phyloP scores from a whole-genome alignment of 495 filamentous ascomycete genomes.

The Penicillium bialowiezense region DNA sequence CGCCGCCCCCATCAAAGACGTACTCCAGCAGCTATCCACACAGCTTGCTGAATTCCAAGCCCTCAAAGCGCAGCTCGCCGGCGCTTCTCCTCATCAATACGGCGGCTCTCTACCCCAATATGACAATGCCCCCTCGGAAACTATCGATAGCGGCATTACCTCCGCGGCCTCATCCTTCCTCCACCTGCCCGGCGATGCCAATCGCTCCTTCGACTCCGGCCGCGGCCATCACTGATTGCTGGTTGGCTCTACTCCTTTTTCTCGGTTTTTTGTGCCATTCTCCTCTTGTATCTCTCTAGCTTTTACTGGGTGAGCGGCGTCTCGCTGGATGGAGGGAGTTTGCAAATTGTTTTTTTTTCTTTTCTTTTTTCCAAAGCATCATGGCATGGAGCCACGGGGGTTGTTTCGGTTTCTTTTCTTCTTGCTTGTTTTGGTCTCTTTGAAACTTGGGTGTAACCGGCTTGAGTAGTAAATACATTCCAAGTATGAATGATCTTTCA shows the following conservation, averaged over 20 bases:
- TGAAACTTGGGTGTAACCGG: slow-evolving; percentile 3
- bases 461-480: slow-evolving; percentile 12
- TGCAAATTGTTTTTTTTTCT: slow-evolving; percentile 16
- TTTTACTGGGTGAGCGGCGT: slow-evolving; percentile 19
- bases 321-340: slow-evolving; percentile 13
- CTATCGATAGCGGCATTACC: slow-evolving; percentile 20
- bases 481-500: slow-evolving; percentile 1
- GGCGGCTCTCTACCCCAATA: slow-evolving; percentile 13
- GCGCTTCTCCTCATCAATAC: slow-evolving; percentile 29
- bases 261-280: slow-evolving; percentile 6
- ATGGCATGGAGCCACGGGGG: slow-evolving; percentile 23
- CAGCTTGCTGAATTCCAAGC: slow-evolving; percentile 51
- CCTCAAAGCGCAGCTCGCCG: slow-evolving; percentile 46
- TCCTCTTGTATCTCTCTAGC: slow-evolving; percentile 6
- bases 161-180: slow-evolving; percentile 36
- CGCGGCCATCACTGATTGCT: slow-evolving; percentile 6
- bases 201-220: slow-evolving; percentile 18
- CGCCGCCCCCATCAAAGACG: slow-evolving; percentile 50
- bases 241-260: slow-evolving; percentile 8
- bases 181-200: slow-evolving; percentile 18
- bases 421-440: slow-evolving; percentile 1
- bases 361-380: slow-evolving; percentile 25
- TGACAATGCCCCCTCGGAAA: slow-evolving; percentile 14
- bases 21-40: slow-evolving; percentile 45
- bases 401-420: slow-evolving; percentile 11